phyloP scores from a whole-genome alignment of 139 green algal species.

The Parachlorella kessleri region DNA sequence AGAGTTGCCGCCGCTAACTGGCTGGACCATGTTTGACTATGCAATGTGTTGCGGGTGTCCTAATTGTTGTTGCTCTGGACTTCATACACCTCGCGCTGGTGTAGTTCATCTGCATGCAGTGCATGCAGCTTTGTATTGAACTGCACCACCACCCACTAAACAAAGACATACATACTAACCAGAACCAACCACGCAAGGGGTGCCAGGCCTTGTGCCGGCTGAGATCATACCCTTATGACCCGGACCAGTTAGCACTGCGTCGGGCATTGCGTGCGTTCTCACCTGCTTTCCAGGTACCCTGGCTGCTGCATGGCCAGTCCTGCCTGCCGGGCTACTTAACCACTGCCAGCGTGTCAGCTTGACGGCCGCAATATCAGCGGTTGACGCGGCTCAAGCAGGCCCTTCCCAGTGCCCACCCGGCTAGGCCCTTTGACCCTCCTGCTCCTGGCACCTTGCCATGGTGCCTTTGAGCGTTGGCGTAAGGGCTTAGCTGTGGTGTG shows the following conservation, averaged over 20 bases:
- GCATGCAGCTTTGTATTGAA: no score
- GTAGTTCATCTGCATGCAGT: no score
- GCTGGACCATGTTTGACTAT: no score
- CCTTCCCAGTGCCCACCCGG: not conserved
- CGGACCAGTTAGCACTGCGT: conserved; percentile 15
- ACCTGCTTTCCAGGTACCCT: conserved; percentile 11
- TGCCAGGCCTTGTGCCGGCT: conserved; percentile 13
- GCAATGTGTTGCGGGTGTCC: no score
- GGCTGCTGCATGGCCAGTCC: not conserved
- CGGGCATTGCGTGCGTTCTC: conserved; percentile 12
- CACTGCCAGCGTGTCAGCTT: conserved; percentile 1
- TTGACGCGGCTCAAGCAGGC: not conserved
- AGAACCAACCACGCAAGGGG: conserved; percentile 23
- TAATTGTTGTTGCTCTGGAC: no score
- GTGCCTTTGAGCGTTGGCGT: no score
- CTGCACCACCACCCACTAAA: no score
- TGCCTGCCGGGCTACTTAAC: not conserved
- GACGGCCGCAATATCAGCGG: not conserved
- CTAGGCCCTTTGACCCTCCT: no score
- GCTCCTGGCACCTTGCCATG: no score
- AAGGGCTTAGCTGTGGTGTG: no score
- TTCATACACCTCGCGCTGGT: no score
- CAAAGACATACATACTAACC: not conserved
- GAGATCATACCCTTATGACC: conserved; percentile 31
- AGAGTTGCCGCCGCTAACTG: no score